A percentile compares a stretch with the other conserved stretches of the same genome.
These are phyloP conservation scores for Tagetes erecta DNA, from an alignment of 129 eudicot species.

Conservation along the genomic window DNA sequence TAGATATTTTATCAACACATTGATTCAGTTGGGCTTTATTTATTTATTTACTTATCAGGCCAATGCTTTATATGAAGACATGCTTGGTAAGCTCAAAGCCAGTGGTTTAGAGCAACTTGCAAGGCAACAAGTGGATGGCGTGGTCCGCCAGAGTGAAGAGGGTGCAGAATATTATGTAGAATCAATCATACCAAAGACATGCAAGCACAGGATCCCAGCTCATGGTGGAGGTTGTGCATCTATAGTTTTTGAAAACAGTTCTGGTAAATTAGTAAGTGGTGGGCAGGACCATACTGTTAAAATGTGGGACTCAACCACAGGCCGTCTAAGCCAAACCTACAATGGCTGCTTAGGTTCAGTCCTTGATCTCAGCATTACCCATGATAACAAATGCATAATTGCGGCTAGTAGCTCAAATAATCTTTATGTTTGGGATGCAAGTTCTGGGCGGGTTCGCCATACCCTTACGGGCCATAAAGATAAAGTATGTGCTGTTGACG, in stretches of 20 bases:
- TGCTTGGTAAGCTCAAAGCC: constrained; percentile 67
- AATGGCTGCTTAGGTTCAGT: constrained; percentile 83
- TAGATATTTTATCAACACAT: background rate
- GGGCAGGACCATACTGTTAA: constrained; percentile 84
- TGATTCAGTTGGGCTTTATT: background rate
- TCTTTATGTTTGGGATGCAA: constrained; percentile 77
- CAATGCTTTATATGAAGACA: constrained; percentile 81
- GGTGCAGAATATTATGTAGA: constrained; percentile 79
- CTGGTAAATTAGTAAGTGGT: constrained; percentile 67
- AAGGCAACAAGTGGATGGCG: constrained; percentile 85
- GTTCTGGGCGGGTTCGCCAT: constrained; percentile 71
- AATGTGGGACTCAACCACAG: constrained; percentile 84
- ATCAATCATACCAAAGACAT: constrained; percentile 59
- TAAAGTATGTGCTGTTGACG: constrained; percentile 93
- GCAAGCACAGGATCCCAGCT: constrained; percentile 70
- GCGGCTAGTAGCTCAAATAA: constrained; percentile 90
- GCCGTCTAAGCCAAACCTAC: constrained; percentile 54
- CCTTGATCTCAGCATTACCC: constrained; percentile 76
- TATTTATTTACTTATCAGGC: constrained; percentile 42
- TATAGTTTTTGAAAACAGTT: constrained; percentile 66
- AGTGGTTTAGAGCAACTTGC: constrained; percentile 76
- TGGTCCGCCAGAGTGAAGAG: constrained; percentile 90
- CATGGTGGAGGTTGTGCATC: constrained; percentile 92
- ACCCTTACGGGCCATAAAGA: constrained; percentile 91
- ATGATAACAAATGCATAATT: constrained; percentile 60